Evolutionary conservation across 768 basidiomycete genomes (phyloP).

Genomic region (Coprinopsis sp.): DNA sequence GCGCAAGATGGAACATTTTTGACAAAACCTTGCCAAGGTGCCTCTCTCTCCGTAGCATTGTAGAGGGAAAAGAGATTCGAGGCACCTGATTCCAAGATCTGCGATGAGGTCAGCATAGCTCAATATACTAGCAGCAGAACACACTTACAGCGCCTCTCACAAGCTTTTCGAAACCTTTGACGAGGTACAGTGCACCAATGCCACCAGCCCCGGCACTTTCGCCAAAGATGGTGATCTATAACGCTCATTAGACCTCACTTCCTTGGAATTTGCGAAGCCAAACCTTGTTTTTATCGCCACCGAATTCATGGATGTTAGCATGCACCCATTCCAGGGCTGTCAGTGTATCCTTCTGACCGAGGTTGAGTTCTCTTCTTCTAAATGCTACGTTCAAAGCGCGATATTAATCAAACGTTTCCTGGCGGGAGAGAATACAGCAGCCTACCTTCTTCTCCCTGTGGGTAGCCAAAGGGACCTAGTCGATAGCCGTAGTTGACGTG

Average conservation of each 20-base stretch:
- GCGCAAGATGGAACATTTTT: slow-evolving; percentile 31
- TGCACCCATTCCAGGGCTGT: slow-evolving; percentile 52
- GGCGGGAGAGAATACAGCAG: not conserved
- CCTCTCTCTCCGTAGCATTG: slow-evolving; percentile 24
- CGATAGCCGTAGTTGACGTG: slow-evolving; percentile 39
- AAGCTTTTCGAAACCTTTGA: slow-evolving; percentile 26
- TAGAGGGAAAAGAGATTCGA: slow-evolving; percentile 31
- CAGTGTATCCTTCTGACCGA: slow-evolving; percentile 43
- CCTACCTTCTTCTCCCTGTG: slow-evolving; percentile 33
- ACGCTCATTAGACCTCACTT: not conserved
- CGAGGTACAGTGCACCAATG: slow-evolving; percentile 36
- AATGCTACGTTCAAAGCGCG: slow-evolving; percentile 23
- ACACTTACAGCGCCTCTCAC: slow-evolving; percentile 29
- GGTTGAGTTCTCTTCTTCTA: slow-evolving; percentile 35
- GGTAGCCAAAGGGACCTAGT: slow-evolving; percentile 43
- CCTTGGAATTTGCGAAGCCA: not conserved
- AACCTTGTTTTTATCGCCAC: slow-evolving; percentile 43
- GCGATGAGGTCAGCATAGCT: not conserved
- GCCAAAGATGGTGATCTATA: slow-evolving; percentile 49
- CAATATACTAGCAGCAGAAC: not conserved
- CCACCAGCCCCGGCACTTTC: slow-evolving; percentile 51
- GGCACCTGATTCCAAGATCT: slow-evolving; percentile 41
- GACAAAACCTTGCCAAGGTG: slow-evolving; percentile 37
- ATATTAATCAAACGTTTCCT: not conserved
- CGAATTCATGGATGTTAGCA: slow-evolving; percentile 52